phyloP scores from a whole-genome alignment of 1,139 yeast genomes.

The Geotrichum cucujoidarum region DNA sequence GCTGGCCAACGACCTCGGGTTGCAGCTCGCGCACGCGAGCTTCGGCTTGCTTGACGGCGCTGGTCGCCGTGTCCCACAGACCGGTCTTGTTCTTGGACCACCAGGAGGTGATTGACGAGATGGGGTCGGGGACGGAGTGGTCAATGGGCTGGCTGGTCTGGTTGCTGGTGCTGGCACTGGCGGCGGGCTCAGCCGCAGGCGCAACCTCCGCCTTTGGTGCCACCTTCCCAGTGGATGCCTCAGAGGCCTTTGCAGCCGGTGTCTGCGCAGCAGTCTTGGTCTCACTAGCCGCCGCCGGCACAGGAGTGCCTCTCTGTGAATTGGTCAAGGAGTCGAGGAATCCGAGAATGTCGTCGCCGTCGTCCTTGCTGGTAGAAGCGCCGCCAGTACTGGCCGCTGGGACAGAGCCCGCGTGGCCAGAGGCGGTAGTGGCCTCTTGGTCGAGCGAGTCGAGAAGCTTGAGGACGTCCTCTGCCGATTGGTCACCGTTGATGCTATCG shows the following conservation, averaged over 20 bases:
- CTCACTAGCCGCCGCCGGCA: background rate
- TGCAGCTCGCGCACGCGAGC: slow-evolving; percentile 39
- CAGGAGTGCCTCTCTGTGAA: background rate
- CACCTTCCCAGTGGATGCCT: background rate
- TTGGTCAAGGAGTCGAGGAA: slow-evolving; percentile 70
- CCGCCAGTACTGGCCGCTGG: slow-evolving; percentile 28
- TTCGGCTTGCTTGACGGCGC: slow-evolving; percentile 56
- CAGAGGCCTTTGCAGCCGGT: background rate
- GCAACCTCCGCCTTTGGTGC: background rate
- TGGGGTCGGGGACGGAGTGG: slow-evolving; percentile 50
- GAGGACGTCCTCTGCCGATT: slow-evolving; percentile 62
- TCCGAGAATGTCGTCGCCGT: slow-evolving; percentile 73
- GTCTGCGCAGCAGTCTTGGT: background rate
- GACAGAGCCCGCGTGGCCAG: slow-evolving; percentile 21
- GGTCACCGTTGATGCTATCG: background rate
- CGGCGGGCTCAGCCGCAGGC: slow-evolving; percentile 21
- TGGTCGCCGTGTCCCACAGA: slow-evolving; percentile 57
- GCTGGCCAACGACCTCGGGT: slow-evolving; percentile 27
- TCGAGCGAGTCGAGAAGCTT: slow-evolving; percentile 89
- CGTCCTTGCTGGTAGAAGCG: slow-evolving; percentile 35
- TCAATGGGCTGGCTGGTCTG: slow-evolving; percentile 21
- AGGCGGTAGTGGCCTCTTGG: slow-evolving; percentile 45
- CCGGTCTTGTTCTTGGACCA: slow-evolving; percentile 42
- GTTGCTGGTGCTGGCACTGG: slow-evolving; percentile 17
- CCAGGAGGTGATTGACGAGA: slow-evolving; percentile 72